phyloP scores from a whole-genome alignment of 1,139 yeast species.

The Yamadazyma conglobata region DNA sequence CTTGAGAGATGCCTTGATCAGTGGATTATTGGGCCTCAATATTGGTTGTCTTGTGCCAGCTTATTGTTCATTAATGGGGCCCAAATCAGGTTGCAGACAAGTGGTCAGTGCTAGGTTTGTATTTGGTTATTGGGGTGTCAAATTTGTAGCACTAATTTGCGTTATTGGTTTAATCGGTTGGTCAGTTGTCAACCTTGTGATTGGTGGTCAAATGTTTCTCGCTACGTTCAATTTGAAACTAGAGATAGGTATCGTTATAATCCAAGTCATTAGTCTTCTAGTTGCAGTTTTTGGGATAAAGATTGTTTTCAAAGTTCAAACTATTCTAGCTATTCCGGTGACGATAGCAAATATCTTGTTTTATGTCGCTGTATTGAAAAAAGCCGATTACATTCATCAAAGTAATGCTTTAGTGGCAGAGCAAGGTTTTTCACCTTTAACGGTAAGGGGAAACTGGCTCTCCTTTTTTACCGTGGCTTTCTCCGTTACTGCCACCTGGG shows the following conservation, averaged over 20 bases:
- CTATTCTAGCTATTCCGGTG: constrained; percentile 67
- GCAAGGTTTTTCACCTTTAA: constrained; percentile 28
- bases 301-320: constrained; percentile 65
- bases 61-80: constrained; percentile 39
- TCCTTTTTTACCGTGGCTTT: constrained; percentile 72
- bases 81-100: constrained; percentile 40
- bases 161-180: constrained; percentile 40
- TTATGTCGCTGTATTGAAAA: constrained; percentile 62
- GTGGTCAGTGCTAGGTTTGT: constrained; percentile 39
- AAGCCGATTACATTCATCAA: constrained; percentile 41
- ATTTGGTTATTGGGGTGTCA: constrained; percentile 40
- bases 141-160: constrained; percentile 30
- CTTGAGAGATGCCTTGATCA: constrained; percentile 25
- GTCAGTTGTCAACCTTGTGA: constrained; percentile 39
- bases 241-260: constrained; percentile 30
- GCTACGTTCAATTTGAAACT: constrained; percentile 24
- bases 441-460: constrained; percentile 61
- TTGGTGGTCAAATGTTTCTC: constrained; percentile 35
- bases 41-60: constrained; percentile 41
- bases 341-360: constrained; percentile 63
- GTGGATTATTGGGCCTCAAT: constrained; percentile 29
- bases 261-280: constrained; percentile 25
- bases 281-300: constrained; percentile 36
- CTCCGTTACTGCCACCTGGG: constrained; percentile 89
- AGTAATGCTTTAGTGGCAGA: constrained; percentile 26